Base-by-base conservation (phyloP, 2,329 filamentous ascomycete species). In the Plenodomus tracheiphilus region DNA sequence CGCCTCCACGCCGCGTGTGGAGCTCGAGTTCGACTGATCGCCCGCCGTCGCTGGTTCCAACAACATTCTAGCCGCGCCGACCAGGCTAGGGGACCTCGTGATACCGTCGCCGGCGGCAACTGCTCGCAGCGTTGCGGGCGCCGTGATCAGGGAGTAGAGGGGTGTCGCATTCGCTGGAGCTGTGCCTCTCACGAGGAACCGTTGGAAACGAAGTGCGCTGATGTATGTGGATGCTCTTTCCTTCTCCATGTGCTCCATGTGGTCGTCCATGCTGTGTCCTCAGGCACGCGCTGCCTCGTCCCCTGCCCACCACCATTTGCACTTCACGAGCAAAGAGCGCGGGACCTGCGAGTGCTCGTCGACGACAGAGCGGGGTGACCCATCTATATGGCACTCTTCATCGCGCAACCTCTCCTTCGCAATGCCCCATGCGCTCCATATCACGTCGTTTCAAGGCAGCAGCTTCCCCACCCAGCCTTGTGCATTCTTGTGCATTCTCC, bases 161-260 rank as follows among this genome's bases (percentile, higher is more conserved):
- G 47, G 53, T 58, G 59, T 68, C 67, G 61, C 62, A 49, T 58
- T 36, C 46, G 47, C 43, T 19, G 41, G 38, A 41, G 41, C n/a
- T 22, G 30, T 46, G 22, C 10, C 10, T 32, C 13, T 7, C 9
- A 32, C 10, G 47, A 53, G 47, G 46, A 50, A 22, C 7, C 44
- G 49, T 49, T 50, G 56, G 55, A 52, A 47, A 57, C 39, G 54
- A 49, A 44, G 60, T 61, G 64, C 53, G 61, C 60, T 64, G 61
- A 66, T 70, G 67, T 70, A 70, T 55, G 66, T 69, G 56, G 51
- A 35, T 60, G 62, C 61, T 60, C 53, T 46, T 62, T 68, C 53
- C 41, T 53, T 51, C 51, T 51, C 47, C 43, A 43, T 45, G 44
- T 51, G 10, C 36, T 56, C n/a, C n/a, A n/a, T n/a, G n/a, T n/a